Base-by-base conservation (phyloP, 139 green algal genomes). In the Tetradesmus obliquus region DNA sequence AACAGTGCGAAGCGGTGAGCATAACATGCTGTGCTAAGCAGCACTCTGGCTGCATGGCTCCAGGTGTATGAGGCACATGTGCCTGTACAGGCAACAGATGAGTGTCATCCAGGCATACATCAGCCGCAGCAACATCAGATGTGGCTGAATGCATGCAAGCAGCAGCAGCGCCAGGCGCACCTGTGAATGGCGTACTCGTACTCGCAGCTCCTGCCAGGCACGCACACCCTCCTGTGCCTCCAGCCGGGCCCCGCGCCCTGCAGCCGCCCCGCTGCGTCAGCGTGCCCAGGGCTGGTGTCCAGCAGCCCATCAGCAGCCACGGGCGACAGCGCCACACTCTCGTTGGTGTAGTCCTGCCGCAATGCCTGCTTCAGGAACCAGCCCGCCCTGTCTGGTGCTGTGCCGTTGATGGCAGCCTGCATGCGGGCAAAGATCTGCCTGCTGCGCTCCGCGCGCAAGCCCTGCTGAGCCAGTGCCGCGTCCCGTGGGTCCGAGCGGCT, bases 141-240 rank as follows among this genome's bases (percentile, higher is more conserved):
- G 32, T n/a, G 79, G 10, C 79, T 54, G 17, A 55, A 54, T 54
- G 22, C 10, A n/a, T n/a, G 17, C 79, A 13, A 13, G 13, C 79
- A 71, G 60, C 60, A 71, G 9, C 60, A 3, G 4, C 54, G n/a
- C 20, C 66, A 55, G 1, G 4, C 80, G 20, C 62, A 92, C 90
- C 57, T 88, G 90, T 92, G 76, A 8, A 92, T 55, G 54, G 88
- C 55, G 17, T 72, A 79, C 10, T 90, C 66, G 45, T 84, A 82
- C 7, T 58, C 19, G 84, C 90, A 92, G 72, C 84, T 90, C 7
- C 24, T 66, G 24, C 72, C 53, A 24, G 83, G 55, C 7, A 89
- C 32, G 79, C 90, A 92, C 54, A 90, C 71, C 12, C 90, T 69
- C 19, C 84, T 90, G 84, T 92, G 90, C 66, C 84, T 88, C 57